Conservation (phyloP, 139 green algal species). For the Marvania coccoides region DNA sequence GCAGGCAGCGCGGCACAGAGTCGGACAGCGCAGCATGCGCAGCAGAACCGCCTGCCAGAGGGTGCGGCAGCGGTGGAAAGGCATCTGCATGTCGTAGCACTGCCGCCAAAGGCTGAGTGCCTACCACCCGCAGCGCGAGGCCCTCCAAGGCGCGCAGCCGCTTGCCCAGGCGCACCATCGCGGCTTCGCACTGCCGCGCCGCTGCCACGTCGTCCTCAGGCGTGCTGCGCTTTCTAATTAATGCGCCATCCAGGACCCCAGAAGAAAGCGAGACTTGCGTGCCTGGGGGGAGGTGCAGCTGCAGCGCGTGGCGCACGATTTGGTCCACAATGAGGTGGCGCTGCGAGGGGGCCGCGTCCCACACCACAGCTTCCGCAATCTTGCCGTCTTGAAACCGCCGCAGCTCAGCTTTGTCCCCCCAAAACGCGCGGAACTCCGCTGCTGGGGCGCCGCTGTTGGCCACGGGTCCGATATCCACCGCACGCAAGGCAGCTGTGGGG, state of each 20-base stretch:
- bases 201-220: conserved; percentile 23
- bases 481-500: conserved; percentile 27
- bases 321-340: conserved; percentile 51
- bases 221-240: conserved; percentile 19
- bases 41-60: conserved; percentile 31
- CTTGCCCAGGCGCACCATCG: conserved; percentile 55
- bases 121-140: conserved; percentile 45
- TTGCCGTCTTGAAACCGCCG: conserved; percentile 62
- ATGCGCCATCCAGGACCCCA: conserved; percentile 34
- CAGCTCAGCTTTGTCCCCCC: conserved; percentile 66
- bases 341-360: conserved; percentile 34
- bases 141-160: conserved; percentile 51
- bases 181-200: conserved; percentile 34
- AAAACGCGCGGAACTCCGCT: conserved; percentile 59
- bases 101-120: conserved; percentile 50
- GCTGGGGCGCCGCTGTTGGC: conserved; percentile 44
- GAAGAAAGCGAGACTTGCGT: conserved; percentile 18
- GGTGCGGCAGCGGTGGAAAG: conserved; percentile 60
- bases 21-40: neutral
- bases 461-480: conserved; percentile 61
- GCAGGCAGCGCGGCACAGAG: conserved; percentile 47
- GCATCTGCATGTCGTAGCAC: conserved; percentile 42
- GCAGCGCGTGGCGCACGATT: conserved; percentile 35
- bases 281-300: conserved; percentile 41
- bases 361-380: conserved; percentile 71